Base-by-base conservation (phyloP, 1,139 yeast genomes). In the Pichiaceae sp. region DNA sequence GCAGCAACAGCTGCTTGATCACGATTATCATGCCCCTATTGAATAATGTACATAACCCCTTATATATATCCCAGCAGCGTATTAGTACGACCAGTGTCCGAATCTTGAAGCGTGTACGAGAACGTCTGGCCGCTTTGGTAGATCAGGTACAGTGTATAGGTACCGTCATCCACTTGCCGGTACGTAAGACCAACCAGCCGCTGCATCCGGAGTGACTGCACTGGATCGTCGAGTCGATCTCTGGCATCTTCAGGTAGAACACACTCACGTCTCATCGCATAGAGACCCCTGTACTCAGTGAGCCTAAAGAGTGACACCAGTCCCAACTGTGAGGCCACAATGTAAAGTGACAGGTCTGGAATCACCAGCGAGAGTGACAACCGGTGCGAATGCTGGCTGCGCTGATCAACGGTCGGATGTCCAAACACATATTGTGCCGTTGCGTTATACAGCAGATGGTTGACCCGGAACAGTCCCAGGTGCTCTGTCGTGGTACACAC, bases 231-330 rank as follows among this genome's bases (percentile, higher is more conserved):
- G 25, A 44, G 31, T 18, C 41, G 41, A 24, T 46, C 33, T 27
- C 46, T 35, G 24, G 40, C 43, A 31, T 47, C 8, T 46, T 69
- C 64, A 4, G 78, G 75, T 36, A 78, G 66, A 1, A 72, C 51
- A 44, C 64, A 68, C 48, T 80, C 89, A 45, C 77, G 83, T 31
- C 87, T 58, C 66, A 79, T 62, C 2, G 76, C 74, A 45, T 60
- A 67, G 0, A 78, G 52, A 0, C 85, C 85, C 21, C 78, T 54
- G 49, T 67, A 67, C 35, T 66, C 63, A 20, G 82, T 76, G 30
- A 80, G 51, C 29, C 89, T 54, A 57, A 78, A 67, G 0, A 80
- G 56, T 1, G 78, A 56, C 4, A 76, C 67, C n/a, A 69, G 53
- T 0, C 87, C 86, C 36, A 69, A 68, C 43, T 78, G 86, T 0